Evolutionary conservation across 2,329 filamentous ascomycete genomes (phyloP).

Genomic region (Penicillium griseofulvum): DNA sequence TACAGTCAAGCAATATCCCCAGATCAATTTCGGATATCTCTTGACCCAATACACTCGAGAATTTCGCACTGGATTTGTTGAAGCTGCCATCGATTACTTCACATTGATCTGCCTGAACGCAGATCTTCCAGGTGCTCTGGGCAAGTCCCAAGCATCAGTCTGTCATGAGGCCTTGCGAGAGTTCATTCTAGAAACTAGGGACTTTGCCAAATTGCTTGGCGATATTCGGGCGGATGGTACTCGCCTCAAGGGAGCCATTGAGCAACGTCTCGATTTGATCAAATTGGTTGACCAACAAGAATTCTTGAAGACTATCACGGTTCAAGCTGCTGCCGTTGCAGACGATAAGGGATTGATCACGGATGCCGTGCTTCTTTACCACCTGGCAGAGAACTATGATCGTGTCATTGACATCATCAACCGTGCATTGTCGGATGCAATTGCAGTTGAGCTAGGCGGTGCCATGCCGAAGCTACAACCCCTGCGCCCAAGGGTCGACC

Average conservation of each 20-base stretch:
- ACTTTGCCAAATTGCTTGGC: constrained; percentile 90
- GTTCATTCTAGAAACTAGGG: constrained; percentile 91
- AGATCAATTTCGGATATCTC: constrained; percentile 93
- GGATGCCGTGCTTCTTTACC: constrained; percentile 90
- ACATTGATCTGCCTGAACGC: constrained; percentile 87
- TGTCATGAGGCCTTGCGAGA: constrained; percentile 93
- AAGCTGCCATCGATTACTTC: constrained; percentile 90
- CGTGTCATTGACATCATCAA: constrained; percentile 89
- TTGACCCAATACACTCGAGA: constrained; percentile 93
- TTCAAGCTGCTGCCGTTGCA: constrained; percentile 86
- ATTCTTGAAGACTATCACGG: constrained; percentile 86
- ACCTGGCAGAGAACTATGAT: constrained; percentile 92
- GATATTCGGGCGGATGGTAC: constrained; percentile 85
- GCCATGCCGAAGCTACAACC: constrained; percentile 75
- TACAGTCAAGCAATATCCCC: constrained; percentile 57
- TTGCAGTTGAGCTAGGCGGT: constrained; percentile 81
- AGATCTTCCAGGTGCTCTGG: constrained; percentile 71
- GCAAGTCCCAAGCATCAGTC: constrained; percentile 72
- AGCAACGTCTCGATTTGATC: constrained; percentile 79
- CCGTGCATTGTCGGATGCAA: constrained; percentile 82
- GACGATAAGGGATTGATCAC: constrained; percentile 92
- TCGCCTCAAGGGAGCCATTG: constrained; percentile 81
- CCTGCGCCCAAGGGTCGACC: constrained; percentile 64
- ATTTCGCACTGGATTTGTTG: constrained; percentile 86
- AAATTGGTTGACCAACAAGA: constrained; percentile 75